A percentile compares a stretch with the other conserved stretches of the same genome.
These are phyloP conservation scores for Aphanocladium album DNA, from an alignment of 2,329 filamentous ascomycete genomes.

Conservation along the genomic window DNA sequence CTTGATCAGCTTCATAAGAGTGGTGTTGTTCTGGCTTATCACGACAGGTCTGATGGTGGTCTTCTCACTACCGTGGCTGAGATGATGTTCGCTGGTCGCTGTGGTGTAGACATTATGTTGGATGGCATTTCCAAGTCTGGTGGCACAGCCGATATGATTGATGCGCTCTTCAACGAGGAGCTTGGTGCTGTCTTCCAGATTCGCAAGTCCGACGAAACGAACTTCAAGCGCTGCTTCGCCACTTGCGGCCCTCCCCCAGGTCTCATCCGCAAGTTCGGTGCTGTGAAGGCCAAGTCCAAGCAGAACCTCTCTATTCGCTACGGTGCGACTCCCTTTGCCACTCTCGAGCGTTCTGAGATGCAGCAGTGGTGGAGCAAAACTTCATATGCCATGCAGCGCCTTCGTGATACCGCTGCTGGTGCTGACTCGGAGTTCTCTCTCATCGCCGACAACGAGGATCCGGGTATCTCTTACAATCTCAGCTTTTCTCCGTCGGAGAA, in stretches of 20 bases:
- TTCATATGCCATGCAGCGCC: conserved; percentile 83
- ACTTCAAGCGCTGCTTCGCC: conserved; percentile 85
- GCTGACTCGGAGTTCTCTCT: conserved; percentile 77
- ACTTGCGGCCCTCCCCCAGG: conserved; percentile 80
- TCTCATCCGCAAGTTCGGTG: conserved; percentile 78
- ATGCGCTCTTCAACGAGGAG: conserved; percentile 91
- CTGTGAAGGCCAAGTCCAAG: conserved; percentile 62
- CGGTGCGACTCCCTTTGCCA: conserved; percentile 62
- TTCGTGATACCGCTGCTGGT: conserved; percentile 82
- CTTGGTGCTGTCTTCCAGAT: conserved; percentile 95
- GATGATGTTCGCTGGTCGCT: conserved; percentile 97
- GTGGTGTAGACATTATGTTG: conserved; percentile 78
- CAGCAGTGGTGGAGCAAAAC: conserved; percentile 88
- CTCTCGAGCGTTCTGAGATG: conserved; percentile 64
- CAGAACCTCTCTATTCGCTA: conserved; percentile 75
- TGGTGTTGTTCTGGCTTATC: conserved; percentile 76
- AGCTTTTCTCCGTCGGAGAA: conserved; percentile 75
- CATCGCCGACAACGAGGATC: conserved; percentile 69
- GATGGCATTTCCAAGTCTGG: conserved; percentile 65
- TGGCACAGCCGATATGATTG: conserved; percentile 59
- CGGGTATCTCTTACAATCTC: conserved; percentile 79
- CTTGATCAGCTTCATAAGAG: conserved; percentile 59
- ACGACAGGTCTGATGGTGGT: conserved; percentile 91
- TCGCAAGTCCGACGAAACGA: conserved; percentile 73
- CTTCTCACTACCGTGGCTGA: conserved; percentile 85